Base-by-base conservation (phyloP, 495 filamentous ascomycete genomes). In the Recurvomyces mirabilis region DNA sequence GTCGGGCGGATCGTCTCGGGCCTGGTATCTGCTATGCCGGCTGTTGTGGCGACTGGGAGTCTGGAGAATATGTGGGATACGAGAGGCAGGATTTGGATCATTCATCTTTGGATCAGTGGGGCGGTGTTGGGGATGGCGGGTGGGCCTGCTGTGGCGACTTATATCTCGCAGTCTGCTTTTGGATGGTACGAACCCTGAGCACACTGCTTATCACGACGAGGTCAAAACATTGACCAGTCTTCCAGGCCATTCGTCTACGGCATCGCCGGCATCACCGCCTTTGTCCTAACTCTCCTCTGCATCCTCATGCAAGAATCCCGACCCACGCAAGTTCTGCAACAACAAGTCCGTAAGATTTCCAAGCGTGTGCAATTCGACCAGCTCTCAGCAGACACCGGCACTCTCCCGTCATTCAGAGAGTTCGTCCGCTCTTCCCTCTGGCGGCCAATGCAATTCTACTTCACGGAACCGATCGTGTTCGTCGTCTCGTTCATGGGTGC, bases 11-110 rank as follows among this genome's bases (percentile, higher is more conserved):
- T 69, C 21, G 6, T 70, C 5, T 64, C 67, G 10, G 72, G 71
- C 0, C 43, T 70, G 6, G 52, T 71, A 17, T 73, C 70, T 0
- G 68, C 71, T 13, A 63, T 74, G 2, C 72, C 71, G 5, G 64
- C 67, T 0, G 67, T 70, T 12, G 64, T 76, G 1, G 64, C 71
- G 9, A 63, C 66, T 0, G 70, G 72, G 9, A 72, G 66, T 33
- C 67, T 75, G 39, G 71, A 75, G 45, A 70, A 74, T 41, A 65
- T 74, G 55, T 73, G 65, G 57, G 65, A 70, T 41, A 60, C 63
- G 3, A 57, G 58, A 46, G 60, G 55, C 20, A 60, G 71, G 5
- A 64, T 73, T 12, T 74, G 68, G 66, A 52, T 71, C 35, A 58
- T 74, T 14, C 71, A 65, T 46, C 46, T 60, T 5, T 74, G 70